phyloP scores from a whole-genome alignment of 805 yeast species.

The Maudiozyma barnettii region DNA sequence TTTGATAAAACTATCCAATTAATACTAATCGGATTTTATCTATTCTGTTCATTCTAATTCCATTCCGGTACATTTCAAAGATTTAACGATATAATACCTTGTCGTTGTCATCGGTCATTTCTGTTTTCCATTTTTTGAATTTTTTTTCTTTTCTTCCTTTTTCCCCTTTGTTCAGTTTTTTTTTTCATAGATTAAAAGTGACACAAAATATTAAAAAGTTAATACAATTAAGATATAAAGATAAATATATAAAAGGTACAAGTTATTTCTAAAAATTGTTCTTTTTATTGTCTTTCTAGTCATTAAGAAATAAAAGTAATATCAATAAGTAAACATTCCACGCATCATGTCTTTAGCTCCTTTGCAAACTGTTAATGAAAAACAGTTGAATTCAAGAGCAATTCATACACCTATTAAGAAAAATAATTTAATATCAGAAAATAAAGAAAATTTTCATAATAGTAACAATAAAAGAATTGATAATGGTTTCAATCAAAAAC shows the following conservation, averaged over 20 bases:
- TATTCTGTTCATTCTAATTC: not conserved
- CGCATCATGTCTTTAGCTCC: slow-evolving; percentile 29
- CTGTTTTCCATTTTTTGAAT: not conserved
- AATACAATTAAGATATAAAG: not conserved
- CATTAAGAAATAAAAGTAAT: too few relatives aligned
- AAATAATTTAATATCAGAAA: slow-evolving; percentile 2
- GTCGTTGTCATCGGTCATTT: not conserved
- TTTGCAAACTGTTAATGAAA: slow-evolving; percentile 27
- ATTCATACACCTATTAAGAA: slow-evolving; percentile 25
- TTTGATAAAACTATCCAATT: too few relatives aligned
- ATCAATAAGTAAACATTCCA: too few relatives aligned
- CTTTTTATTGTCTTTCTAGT: too few relatives aligned
- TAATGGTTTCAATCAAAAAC: slow-evolving; percentile 5
- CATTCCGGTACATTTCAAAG: not conserved
- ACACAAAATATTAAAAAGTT: not conserved
- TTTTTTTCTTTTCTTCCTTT: not conserved
- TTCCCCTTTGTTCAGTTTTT: not conserved
- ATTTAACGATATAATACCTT: not conserved
- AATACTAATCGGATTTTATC: too few relatives aligned
- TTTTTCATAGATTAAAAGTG: too few relatives aligned
- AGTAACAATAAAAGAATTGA: slow-evolving; percentile 11
- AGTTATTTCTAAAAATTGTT: too few relatives aligned
- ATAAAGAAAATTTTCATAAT: slow-evolving; percentile 9
- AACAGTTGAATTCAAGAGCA: slow-evolving; percentile 25
- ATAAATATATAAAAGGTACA: not conserved